phyloP scores from a whole-genome alignment of 495 filamentous ascomycete species.

The Penicillium flavigenum region DNA sequence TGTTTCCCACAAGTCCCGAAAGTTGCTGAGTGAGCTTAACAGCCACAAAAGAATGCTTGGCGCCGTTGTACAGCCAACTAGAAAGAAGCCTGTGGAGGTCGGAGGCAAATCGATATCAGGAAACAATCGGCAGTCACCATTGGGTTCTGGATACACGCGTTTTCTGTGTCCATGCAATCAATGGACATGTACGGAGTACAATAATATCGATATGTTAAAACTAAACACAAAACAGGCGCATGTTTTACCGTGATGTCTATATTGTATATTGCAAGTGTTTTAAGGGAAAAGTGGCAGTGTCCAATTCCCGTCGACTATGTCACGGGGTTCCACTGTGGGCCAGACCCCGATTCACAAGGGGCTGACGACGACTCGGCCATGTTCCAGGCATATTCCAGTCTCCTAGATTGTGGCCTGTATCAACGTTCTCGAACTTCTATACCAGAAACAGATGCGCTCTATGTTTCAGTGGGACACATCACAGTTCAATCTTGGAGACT shows the following conservation, averaged over 20 bases:
- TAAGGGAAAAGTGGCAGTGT: not conserved
- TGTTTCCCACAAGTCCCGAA: constrained; percentile 1
- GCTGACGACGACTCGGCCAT: constrained; percentile 24
- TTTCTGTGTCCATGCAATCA: not conserved
- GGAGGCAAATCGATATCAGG: constrained; percentile 6
- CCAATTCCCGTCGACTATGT: constrained; percentile 9
- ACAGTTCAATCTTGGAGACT: not conserved
- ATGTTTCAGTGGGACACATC: not conserved
- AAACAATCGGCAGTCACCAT: constrained; percentile 1
- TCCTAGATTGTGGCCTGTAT: not conserved
- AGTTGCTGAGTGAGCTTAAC: not conserved
- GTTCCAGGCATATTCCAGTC: not conserved
- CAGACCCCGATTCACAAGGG: constrained; percentile 7
- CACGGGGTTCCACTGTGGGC: constrained; percentile 18
- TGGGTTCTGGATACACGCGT: not conserved
- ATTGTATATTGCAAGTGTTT: not conserved
- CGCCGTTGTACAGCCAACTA: constrained; percentile 1
- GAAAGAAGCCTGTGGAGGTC: constrained; percentile 1
- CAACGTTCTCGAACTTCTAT: not conserved
- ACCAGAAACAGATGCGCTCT: not conserved
- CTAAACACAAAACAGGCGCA: not conserved
- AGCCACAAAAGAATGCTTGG: not conserved
- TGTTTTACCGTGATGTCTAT: not conserved
- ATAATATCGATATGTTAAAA: not conserved
- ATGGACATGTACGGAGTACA: not conserved